Conservation (phyloP, 345 rosid species). For the Isatis tinctoria region DNA sequence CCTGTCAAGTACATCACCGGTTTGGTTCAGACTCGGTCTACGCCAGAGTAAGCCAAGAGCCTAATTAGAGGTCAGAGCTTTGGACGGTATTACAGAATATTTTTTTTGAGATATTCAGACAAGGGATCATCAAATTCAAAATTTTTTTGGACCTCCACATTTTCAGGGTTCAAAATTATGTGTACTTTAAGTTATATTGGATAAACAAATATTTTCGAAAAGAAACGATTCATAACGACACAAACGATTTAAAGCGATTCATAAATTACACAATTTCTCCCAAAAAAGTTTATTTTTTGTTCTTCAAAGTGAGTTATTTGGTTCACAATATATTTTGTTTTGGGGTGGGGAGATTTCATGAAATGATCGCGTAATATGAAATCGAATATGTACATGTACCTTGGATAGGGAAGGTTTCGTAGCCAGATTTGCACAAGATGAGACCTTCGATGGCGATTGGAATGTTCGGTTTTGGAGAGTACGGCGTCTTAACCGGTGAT, state of each 20-base stretch:
- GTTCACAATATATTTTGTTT: too few relatives aligned
- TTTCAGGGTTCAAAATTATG: not conserved
- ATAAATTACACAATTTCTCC: not conserved
- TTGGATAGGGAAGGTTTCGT: conserved; percentile 39
- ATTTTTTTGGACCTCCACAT: not conserved
- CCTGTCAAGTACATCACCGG: conserved; percentile 34
- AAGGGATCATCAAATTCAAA: not conserved
- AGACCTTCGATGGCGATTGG: conserved; percentile 27
- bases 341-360: too few relatives aligned
- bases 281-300: not conserved
- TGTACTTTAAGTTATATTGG: not conserved
- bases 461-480: conserved; percentile 10
- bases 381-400: conserved; percentile 31
- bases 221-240: not conserved
- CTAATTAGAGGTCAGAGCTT: not conserved
- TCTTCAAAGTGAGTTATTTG: too few relatives aligned
- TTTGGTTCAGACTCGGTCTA: not conserved
- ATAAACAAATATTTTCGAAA: not conserved
- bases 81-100: not conserved
- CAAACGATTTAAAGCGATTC: too few relatives aligned
- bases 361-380: not conserved
- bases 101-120: not conserved
- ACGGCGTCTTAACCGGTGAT: conserved; percentile 13
- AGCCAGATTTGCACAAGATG: conserved; percentile 27
- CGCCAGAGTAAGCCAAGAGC: not conserved